A percentile compares a stretch with the other conserved stretches of the same genome.
These are phyloP conservation scores for Aspergillus udagawae DNA, from an alignment of 2,329 filamentous ascomycete species.

Conservation along the genomic window DNA sequence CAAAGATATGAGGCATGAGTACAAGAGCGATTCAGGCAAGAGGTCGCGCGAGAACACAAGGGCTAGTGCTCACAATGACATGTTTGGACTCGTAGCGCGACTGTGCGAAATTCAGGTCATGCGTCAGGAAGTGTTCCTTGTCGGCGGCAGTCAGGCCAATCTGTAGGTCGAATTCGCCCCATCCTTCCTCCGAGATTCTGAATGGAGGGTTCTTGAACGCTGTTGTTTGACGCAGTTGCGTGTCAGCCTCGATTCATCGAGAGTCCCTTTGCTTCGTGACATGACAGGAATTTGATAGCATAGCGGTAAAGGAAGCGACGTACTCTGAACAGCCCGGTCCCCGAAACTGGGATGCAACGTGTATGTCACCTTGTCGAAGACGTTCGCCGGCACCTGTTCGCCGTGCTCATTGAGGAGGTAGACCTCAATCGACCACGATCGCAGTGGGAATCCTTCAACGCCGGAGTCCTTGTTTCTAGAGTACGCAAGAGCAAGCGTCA, in stretches of 20 bases:
- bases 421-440: conserved; percentile 85
- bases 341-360: conserved; percentile 92
- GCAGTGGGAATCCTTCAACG: conserved; percentile 85
- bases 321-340: conserved; percentile 75
- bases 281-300: neutral
- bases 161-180: conserved; percentile 96
- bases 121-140: conserved; percentile 77
- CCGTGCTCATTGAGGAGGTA: conserved; percentile 81
- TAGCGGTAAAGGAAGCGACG: conserved; percentile 30
- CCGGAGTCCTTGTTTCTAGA: conserved; percentile 72
- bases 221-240: conserved; percentile 30
- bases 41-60: neutral
- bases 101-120: conserved; percentile 88
- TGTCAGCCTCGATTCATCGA: conserved; percentile 4
- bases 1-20: conserved; percentile 1
- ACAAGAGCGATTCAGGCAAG: neutral
- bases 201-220: conserved; percentile 83
- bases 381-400: conserved; percentile 73
- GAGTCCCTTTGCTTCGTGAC: neutral
- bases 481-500: conserved; percentile 11
- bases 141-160: conserved; percentile 79
- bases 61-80: conserved; percentile 54
- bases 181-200: conserved; percentile 86
- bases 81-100: conserved; percentile 80
- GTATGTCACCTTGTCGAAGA: conserved; percentile 91